Base-by-base conservation (phyloP, 2,329 filamentous ascomycete species). In the Basipetospora sp. region DNA sequence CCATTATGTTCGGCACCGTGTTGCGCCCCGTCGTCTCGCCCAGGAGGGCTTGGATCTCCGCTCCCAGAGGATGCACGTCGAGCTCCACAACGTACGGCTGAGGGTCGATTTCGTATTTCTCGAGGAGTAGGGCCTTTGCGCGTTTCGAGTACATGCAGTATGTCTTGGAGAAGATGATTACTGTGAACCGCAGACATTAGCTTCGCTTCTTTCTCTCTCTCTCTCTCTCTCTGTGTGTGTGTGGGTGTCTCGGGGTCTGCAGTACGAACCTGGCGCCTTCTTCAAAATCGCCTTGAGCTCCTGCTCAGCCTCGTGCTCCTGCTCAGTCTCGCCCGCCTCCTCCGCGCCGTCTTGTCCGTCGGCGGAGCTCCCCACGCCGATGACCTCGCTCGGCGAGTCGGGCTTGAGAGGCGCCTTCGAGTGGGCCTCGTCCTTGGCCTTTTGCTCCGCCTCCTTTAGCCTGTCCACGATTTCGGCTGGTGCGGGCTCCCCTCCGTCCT, bases 111-210 rank as follows among this genome's bases (percentile, higher is more conserved):
- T 65, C 66, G 64, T 96, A 96, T 48, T 80, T 78, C 16, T 87
- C 74, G 30, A 94, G 73, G 29, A 98, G 71, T 40, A 96, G 71
- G 31, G 68, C 66, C 60, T 98, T 98, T 32, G 90, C 90, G 48
- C 75, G 77, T 53, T 77, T 80, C 36, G 86, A 94, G 60, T 73
- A 79, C 1, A 81, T 85, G 57, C 90, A 98, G 61, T 88, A 94
- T 1, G 81, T 74, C 59, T 98, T 96, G 45, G 86, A 94, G 63
- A 96, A 96, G 49, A 98, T 84, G 54, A 94, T 82, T 42, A 96
- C 85, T 90, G 46, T 19, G 10, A 3, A 15, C 11, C 14, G 5
- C 6, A 17, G 49, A 42, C 9, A 30, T 40, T 13, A 36, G 22
- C 14, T 22, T 27, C 16, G 22, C 6, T 11, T 25, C 22, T 25